A percentile compares a stretch with the other conserved stretches of the same genome.
These are phyloP conservation scores for Penicillium palitans DNA, from an alignment of 2,329 filamentous ascomycete species.

Conservation along the genomic window DNA sequence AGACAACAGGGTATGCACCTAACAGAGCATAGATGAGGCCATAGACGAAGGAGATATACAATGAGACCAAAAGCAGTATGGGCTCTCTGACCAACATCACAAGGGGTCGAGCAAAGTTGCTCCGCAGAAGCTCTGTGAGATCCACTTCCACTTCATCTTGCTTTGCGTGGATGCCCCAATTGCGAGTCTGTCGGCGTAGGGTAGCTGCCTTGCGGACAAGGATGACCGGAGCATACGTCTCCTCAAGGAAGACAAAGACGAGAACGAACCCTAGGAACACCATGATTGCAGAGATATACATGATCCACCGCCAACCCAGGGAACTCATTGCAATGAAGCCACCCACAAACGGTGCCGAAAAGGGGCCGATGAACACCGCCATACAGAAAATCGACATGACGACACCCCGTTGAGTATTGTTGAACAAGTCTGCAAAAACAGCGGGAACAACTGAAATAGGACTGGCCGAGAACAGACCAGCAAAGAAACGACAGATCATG, in stretches of 20 bases:
- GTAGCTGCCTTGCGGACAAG: conserved; percentile 54
- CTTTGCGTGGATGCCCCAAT: conserved; percentile 59
- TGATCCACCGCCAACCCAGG: conserved; percentile 53
- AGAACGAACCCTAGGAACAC: conserved; percentile 46
- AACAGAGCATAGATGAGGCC: conserved; percentile 35
- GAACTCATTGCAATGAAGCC: conserved; percentile 50
- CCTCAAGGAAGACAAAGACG: conserved; percentile 46
- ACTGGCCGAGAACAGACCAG: conserved; percentile 45
- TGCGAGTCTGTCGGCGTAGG: conserved; percentile 53
- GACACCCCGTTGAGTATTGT: conserved; percentile 43
- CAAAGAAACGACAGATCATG: conserved; percentile 49
- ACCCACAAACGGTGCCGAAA: conserved; percentile 51
- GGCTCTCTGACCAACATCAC: conserved; percentile 40
- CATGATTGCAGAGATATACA: conserved; percentile 53
- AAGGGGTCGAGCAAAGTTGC: conserved; percentile 48
- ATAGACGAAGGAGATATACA: conserved; percentile 37
- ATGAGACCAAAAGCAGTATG: conserved; percentile 35
- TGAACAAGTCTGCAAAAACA: conserved; percentile 50
- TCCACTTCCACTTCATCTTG: conserved; percentile 53
- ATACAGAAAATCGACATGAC: conserved; percentile 51
- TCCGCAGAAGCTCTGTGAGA: conserved; percentile 45
- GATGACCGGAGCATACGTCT: conserved; percentile 56
- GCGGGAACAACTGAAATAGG: conserved; percentile 47
- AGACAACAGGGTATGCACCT: conserved; percentile 39
- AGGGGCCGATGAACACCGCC: conserved; percentile 50